These are phyloP conservation scores for Kingdonia uniflora DNA, from an alignment of 164 flowering plant species.

Conservation along the genomic window DNA sequence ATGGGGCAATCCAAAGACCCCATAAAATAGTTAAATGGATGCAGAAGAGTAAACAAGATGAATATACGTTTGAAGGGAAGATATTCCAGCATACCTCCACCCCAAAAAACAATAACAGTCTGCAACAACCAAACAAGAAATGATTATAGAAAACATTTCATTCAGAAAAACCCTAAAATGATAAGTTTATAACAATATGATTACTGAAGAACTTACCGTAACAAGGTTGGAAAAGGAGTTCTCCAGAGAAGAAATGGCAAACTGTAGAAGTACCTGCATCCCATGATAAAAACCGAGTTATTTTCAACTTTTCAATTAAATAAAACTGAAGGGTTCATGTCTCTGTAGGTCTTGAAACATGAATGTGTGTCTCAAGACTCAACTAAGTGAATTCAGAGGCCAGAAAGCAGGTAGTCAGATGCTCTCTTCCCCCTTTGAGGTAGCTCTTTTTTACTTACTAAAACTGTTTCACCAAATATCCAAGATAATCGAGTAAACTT, in stretches of 20 bases:
- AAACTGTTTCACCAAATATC: no score
- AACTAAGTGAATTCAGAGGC: no score
- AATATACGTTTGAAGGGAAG: constrained; percentile 63
- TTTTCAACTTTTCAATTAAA: no score
- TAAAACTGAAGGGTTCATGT: no score
- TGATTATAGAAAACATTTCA: neutral
- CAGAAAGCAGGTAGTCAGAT: no score
- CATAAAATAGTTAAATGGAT: constrained; percentile 52
- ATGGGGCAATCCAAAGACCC: constrained; percentile 68
- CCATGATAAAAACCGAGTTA: neutral
- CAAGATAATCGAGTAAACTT: no score
- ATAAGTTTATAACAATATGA: neutral
- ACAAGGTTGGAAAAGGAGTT: constrained; percentile 40
- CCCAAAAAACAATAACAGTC: constrained; percentile 50
- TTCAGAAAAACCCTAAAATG: neutral
- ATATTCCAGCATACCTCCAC: constrained; percentile 90
- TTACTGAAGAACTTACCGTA: constrained; percentile 35
- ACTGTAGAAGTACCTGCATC: constrained; percentile 79
- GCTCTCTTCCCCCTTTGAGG: no score
- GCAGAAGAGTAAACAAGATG: constrained; percentile 58
- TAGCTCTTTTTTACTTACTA: no score
- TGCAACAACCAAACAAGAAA: constrained; percentile 22
- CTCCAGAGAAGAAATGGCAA: constrained; percentile 79
- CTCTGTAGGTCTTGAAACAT: no score
- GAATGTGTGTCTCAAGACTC: no score